phyloP scores from a whole-genome alignment of 768 basidiomycete species.

The Russula virescens region DNA sequence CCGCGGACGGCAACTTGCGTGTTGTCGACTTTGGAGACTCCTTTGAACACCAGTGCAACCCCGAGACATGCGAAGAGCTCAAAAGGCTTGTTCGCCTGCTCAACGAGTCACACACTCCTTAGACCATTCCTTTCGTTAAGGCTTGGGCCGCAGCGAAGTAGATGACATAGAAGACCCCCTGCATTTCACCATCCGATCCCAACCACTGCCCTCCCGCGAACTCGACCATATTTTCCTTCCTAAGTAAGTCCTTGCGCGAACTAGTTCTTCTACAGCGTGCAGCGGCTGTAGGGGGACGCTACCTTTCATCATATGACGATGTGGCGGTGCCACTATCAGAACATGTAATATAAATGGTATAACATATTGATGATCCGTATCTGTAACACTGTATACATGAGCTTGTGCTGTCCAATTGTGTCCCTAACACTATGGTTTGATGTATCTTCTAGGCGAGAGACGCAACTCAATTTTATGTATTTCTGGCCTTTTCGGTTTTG shows the following conservation, averaged over 20 bases:
- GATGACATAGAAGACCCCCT: background rate
- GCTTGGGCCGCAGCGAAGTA: too few relatives aligned
- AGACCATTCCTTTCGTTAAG: background rate
- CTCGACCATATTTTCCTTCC: background rate
- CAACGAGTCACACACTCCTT: background rate
- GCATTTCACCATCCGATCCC: background rate
- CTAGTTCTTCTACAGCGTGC: background rate
- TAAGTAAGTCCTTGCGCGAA: background rate
- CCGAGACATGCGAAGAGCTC: constrained; percentile 6
- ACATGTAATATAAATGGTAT: background rate
- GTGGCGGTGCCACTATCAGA: background rate
- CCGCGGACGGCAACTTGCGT: background rate
- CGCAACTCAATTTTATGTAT: background rate
- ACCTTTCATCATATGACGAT: background rate
- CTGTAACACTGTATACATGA: background rate
- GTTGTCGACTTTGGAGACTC: constrained; percentile 14
- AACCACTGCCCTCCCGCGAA: background rate
- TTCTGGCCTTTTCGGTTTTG: too few relatives aligned
- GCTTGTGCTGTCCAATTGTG: background rate
- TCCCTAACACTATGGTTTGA: background rate
- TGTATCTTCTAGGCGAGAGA: background rate
- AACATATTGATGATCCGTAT: background rate
- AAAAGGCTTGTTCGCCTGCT: constrained; percentile 6
- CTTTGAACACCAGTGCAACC: constrained; percentile 9
- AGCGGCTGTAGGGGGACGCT: background rate